phyloP scores from a whole-genome alignment of 176 grass and related monocot species.

The Dendrocalamus sinicus region DNA sequence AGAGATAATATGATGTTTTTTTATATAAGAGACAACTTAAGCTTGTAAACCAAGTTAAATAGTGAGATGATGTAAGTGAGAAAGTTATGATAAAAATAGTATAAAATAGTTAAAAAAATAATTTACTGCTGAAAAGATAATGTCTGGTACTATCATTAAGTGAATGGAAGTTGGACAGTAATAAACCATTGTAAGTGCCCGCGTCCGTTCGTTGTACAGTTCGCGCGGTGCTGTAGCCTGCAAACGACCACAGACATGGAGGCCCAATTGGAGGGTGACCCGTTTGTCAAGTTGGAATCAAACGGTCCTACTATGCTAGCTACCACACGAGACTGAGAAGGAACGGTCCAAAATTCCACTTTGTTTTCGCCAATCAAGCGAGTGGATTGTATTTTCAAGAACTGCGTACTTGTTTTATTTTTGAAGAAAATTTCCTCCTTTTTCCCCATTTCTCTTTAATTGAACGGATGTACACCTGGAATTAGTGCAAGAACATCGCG shows the following conservation, averaged over 20 bases:
- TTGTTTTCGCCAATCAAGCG: not conserved
- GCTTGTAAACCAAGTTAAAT: no score
- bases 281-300: not conserved
- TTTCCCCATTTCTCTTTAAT: not conserved
- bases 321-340: not conserved
- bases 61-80: no score
- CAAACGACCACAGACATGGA: not conserved
- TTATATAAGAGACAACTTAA: no score
- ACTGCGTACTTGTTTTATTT: not conserved
- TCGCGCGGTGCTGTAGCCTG: not conserved
- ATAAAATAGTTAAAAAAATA: no score
- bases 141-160: no score
- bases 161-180: no score
- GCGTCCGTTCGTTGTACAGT: no score
- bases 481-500: not conserved
- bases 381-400: not conserved
- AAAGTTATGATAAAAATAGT: no score
- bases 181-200: no score
- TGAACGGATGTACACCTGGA: not conserved
- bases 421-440: not conserved
- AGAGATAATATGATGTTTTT: no score
- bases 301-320: not conserved
- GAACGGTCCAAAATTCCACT: constrained; percentile 2
- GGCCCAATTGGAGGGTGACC: not conserved
- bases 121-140: no score